These are phyloP conservation scores for Stagonosporopsis vannaccii DNA, from an alignment of 2,329 filamentous ascomycete genomes.

Conservation along the genomic window DNA sequence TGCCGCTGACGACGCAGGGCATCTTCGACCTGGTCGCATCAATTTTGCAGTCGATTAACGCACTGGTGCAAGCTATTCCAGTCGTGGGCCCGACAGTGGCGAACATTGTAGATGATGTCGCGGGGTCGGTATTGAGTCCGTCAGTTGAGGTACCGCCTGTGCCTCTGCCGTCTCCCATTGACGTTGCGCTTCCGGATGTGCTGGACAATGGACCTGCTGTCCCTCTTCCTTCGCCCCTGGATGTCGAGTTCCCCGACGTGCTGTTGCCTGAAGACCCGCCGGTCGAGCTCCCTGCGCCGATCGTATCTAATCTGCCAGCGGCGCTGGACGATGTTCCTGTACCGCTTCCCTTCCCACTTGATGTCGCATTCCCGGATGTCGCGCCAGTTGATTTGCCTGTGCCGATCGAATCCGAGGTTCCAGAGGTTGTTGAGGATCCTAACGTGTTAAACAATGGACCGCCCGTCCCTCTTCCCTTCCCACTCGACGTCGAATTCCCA, in stretches of 20 bases:
- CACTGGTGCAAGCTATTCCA: not conserved
- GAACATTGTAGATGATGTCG: not conserved
- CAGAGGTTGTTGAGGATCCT: too few relatives aligned
- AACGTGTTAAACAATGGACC: not conserved
- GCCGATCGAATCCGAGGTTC: too few relatives aligned
- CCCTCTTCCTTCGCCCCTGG: not conserved
- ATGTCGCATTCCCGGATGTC: not conserved
- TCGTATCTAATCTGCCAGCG: too few relatives aligned
- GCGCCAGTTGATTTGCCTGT: too few relatives aligned
- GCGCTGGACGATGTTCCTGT: not conserved
- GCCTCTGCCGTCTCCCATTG: not conserved
- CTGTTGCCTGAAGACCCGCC: too few relatives aligned
- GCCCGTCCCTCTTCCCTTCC: not conserved
- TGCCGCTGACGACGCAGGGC: not conserved
- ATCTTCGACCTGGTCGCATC: not conserved
- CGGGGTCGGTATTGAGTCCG: not conserved
- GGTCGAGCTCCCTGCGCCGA: too few relatives aligned
- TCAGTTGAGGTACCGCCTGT: not conserved
- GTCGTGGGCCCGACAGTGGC: not conserved
- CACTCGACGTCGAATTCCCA: not conserved
- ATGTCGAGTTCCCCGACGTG: not conserved
- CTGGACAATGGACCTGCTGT: not conserved
- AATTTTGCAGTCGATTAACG: conserved; percentile 6
- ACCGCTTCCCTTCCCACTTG: not conserved
- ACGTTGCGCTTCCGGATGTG: not conserved